A percentile compares a stretch with the other conserved stretches of the same genome.
phyloP scores from a whole-genome alignment of 1,139 yeast genomes.

The Pichia sp. region DNA sequence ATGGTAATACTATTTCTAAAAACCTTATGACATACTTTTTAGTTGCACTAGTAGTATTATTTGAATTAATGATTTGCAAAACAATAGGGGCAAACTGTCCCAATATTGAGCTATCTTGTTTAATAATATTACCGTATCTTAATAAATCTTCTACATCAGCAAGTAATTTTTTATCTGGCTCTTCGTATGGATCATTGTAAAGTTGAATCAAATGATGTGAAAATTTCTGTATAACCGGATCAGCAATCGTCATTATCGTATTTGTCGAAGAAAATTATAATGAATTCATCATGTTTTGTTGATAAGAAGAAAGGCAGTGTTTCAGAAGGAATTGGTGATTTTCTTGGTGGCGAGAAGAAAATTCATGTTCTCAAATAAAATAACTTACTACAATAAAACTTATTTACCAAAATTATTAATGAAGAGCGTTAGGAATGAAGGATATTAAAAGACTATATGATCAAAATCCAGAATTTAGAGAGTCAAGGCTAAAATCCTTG shows the following conservation, averaged over 20 bases:
- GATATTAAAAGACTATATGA: conserved; percentile 6
- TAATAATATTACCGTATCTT: conserved; percentile 15
- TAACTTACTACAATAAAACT: too few relatives aligned
- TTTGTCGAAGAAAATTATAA: too few relatives aligned
- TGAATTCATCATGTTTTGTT: too few relatives aligned
- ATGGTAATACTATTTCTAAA: conserved; percentile 21
- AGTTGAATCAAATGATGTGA: conserved; percentile 18
- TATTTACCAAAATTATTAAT: too few relatives aligned
- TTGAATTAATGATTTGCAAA: conserved; percentile 21
- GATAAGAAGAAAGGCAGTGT: too few relatives aligned
- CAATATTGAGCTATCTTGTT: conserved; percentile 14
- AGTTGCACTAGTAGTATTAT: conserved; percentile 18
- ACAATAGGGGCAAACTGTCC: conserved; percentile 16
- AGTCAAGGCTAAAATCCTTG: conserved; percentile 50
- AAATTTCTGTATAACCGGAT: conserved; percentile 20
- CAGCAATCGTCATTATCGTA: conserved; percentile 15
- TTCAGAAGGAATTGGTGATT: background rate
- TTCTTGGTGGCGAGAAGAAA: background rate
- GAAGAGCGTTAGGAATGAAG: background rate
- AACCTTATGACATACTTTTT: conserved; percentile 18
- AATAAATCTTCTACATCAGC: conserved; percentile 16
- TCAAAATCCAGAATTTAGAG: conserved; percentile 10
- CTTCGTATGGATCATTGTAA: conserved; percentile 3
- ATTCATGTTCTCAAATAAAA: background rate
- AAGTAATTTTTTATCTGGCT: conserved; percentile 16